These are phyloP conservation scores for Lantana camara DNA, from an alignment of 257 asterid genomes.

Conservation along the genomic window DNA sequence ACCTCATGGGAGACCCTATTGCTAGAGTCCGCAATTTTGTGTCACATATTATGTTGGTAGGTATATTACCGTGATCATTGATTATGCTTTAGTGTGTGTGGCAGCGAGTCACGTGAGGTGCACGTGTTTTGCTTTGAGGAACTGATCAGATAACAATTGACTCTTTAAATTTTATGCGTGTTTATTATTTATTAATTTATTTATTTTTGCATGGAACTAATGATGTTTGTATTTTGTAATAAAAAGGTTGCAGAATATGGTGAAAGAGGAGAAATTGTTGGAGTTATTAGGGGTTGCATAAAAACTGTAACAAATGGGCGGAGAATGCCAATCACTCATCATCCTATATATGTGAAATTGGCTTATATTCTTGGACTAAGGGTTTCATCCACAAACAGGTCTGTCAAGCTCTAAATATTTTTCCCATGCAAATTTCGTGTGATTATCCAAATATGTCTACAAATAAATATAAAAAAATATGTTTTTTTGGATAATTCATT, in stretches of 20 bases:
- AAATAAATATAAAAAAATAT: not conserved
- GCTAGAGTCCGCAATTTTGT: slow-evolving; percentile 63
- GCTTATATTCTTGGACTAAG: slow-evolving; percentile 79
- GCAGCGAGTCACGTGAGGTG: too few relatives aligned
- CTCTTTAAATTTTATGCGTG: not conserved
- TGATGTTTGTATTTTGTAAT: not conserved
- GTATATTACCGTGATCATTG: not conserved
- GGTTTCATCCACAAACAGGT: slow-evolving; percentile 84
- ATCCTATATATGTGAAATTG: slow-evolving; percentile 55
- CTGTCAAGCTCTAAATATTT: slow-evolving; percentile 14
- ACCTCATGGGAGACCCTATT: slow-evolving; percentile 85
- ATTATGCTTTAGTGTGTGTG: too few relatives aligned
- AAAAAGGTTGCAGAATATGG: slow-evolving; percentile 69
- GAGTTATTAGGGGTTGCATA: slow-evolving; percentile 71
- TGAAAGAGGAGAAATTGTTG: slow-evolving; percentile 53
- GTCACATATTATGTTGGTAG: slow-evolving; percentile 74
- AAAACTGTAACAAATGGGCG: slow-evolving; percentile 64
- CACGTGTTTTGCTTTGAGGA: too few relatives aligned
- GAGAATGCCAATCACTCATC: slow-evolving; percentile 26
- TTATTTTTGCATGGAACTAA: too few relatives aligned
- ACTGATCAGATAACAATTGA: too few relatives aligned
- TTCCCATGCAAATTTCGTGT: slow-evolving; percentile 22
- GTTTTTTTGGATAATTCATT: not conserved
- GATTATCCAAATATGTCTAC: not conserved
- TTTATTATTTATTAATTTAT: too few relatives aligned